phyloP scores from a whole-genome alignment of 139 green algal genomes.

The Micromonas commoda region DNA sequence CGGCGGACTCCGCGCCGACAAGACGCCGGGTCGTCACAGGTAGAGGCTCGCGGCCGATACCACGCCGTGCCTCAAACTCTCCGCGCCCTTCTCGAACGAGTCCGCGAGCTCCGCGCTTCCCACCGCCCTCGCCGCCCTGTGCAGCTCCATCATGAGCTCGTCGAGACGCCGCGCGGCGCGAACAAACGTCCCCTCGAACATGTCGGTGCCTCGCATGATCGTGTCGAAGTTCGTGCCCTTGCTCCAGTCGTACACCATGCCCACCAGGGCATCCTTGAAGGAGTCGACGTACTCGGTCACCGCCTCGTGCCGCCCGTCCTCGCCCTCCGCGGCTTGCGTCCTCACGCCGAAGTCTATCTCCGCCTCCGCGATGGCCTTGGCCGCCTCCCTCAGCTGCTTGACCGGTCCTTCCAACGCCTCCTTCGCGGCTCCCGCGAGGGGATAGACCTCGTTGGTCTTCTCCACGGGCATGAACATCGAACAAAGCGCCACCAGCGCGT shows the following conservation, averaged over 20 bases:
- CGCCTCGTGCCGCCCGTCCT: conserved; percentile 60
- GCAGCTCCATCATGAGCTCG: conserved; percentile 85
- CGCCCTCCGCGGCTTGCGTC: conserved; percentile 56
- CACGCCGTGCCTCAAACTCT: conserved; percentile 77
- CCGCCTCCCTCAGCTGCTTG: conserved; percentile 59
- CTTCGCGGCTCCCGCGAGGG: conserved; percentile 26
- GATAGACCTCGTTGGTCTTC: conserved; percentile 52
- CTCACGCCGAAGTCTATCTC: conserved; percentile 44
- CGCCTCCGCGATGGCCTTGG: conserved; percentile 60
- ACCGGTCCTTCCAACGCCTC: conserved; percentile 54
- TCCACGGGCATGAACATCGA: conserved; percentile 64
- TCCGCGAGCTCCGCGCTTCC: conserved; percentile 66
- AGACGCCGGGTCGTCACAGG: conserved; percentile 44
- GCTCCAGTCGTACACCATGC: conserved; percentile 71
- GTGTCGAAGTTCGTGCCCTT: conserved; percentile 58
- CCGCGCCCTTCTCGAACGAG: conserved; percentile 55
- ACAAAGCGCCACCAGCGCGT: conserved; percentile 59
- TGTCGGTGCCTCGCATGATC: conserved; percentile 60
- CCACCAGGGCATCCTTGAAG: conserved; percentile 70
- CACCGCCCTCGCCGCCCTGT: conserved; percentile 51
- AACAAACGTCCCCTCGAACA: conserved; percentile 91
- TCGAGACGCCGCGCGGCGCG: conserved; percentile 73
- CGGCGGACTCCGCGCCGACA: too few relatives aligned
- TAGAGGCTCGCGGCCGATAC: conserved; percentile 94
- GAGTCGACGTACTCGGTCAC: conserved; percentile 64